Percentiles rank a stretch among this genome's conserved stretches.
Evolutionary conservation across 257 asterid genomes (phyloP).

Genomic region (Solanum lignicaule): DNA sequence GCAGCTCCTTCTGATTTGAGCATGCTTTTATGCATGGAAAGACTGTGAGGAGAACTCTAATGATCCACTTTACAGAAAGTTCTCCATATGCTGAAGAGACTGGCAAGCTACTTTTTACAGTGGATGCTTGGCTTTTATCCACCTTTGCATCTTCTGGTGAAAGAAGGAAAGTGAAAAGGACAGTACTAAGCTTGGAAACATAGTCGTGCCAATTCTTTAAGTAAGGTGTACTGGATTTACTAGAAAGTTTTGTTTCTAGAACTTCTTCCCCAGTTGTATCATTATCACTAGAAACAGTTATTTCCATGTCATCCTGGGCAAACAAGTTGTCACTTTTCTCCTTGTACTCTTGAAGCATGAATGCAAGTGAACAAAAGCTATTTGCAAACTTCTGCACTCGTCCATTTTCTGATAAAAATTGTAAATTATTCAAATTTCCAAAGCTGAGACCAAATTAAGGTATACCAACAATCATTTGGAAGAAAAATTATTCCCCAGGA

Average conservation of each 20-base stretch:
- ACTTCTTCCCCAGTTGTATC: slow-evolving; percentile 24
- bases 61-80: slow-evolving; percentile 90
- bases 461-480: slow-evolving; percentile 11
- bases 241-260: slow-evolving; percentile 19
- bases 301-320: slow-evolving; percentile 16
- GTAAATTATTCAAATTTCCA: slow-evolving; percentile 92
- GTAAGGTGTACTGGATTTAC: slow-evolving; percentile 23
- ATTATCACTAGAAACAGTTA: slow-evolving; percentile 20
- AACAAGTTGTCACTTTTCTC: slow-evolving; percentile 15
- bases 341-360: slow-evolving; percentile 73
- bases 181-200: slow-evolving; percentile 63
- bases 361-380: slow-evolving; percentile 93
- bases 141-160: slow-evolving; percentile 41
- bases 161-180: slow-evolving; percentile 63
- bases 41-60: slow-evolving; percentile 75
- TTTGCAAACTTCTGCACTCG: slow-evolving; percentile 91
- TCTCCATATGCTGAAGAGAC: slow-evolving; percentile 72
- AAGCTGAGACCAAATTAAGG: slow-evolving; percentile 68
- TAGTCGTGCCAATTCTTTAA: slow-evolving; percentile 58
- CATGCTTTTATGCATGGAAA: slow-evolving; percentile 96
- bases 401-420: slow-evolving; percentile 95
- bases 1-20: slow-evolving; percentile 66
- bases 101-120: slow-evolving; percentile 42
- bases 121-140: slow-evolving; percentile 26
- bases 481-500: neutral